Evolutionary conservation across 2,329 filamentous ascomycete genomes (phyloP).

Genomic region (Epicoccum sorghinum): DNA sequence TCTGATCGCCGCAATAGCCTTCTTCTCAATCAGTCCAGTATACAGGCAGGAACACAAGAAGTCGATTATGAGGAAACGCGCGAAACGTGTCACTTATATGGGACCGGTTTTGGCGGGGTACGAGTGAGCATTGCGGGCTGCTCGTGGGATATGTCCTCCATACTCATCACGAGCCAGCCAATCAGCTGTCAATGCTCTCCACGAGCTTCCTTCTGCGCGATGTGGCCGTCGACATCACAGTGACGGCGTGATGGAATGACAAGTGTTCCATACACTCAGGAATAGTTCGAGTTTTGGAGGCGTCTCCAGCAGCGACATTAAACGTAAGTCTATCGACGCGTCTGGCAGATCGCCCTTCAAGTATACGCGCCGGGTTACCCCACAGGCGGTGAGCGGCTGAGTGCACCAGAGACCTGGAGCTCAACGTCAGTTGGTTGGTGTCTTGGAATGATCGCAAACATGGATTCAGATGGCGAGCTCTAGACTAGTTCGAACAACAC

Average conservation of each 20-base stretch:
- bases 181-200: slow-evolving; percentile 29
- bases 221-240: slow-evolving; percentile 29
- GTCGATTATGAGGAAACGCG: slow-evolving; percentile 2
- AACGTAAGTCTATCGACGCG: background rate
- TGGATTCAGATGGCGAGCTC: background rate
- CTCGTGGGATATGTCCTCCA: slow-evolving; percentile 29
- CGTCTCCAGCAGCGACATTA: background rate
- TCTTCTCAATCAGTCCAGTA: too few relatives aligned
- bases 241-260: slow-evolving; percentile 21
- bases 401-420: slow-evolving; percentile 5
- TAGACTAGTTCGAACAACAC: background rate
- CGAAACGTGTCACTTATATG: slow-evolving; percentile 19
- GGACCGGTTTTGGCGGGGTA: slow-evolving; percentile 13
- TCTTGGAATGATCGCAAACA: background rate
- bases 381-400: slow-evolving; percentile 18
- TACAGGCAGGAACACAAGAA: background rate
- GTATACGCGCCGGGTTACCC: slow-evolving; percentile 12
- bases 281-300: slow-evolving; percentile 16
- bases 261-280: slow-evolving; percentile 7
- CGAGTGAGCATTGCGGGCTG: slow-evolving; percentile 18
- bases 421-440: slow-evolving; percentile 5
- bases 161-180: slow-evolving; percentile 26
- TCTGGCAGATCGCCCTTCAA: slow-evolving; percentile 9
- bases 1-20: slow-evolving; percentile 16
- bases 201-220: slow-evolving; percentile 32